Conservation (phyloP, 2,329 filamentous ascomycete genomes). For the Calonectria pauciramosa region DNA sequence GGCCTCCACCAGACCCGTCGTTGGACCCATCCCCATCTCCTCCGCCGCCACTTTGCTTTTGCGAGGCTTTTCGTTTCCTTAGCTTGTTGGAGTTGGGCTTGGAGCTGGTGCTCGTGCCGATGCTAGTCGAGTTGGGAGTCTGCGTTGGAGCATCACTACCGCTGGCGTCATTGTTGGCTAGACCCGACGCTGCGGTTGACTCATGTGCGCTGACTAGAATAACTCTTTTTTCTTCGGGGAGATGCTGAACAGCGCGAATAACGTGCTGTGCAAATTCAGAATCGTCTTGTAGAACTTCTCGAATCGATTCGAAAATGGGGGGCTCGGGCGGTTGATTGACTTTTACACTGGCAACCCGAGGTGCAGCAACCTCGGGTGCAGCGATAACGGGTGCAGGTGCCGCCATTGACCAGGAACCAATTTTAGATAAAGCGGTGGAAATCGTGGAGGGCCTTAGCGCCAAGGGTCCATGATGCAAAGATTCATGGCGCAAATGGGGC, state of each 20-base stretch:
- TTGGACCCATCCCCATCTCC: not conserved
- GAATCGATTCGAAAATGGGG: not conserved
- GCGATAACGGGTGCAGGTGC: not conserved
- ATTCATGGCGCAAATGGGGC: not conserved
- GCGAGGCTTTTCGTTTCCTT: not conserved
- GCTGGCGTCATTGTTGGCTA: not conserved
- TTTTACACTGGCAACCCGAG: not conserved
- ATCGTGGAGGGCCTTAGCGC: not conserved
- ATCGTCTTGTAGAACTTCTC: not conserved
- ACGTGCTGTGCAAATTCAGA: not conserved
- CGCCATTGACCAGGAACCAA: not conserved
- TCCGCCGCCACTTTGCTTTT: not conserved
- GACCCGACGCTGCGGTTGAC: not conserved
- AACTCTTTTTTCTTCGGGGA: not conserved
- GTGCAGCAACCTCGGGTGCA: not conserved
- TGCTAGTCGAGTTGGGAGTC: not conserved
- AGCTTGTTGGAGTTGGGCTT: not conserved
- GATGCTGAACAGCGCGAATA: not conserved
- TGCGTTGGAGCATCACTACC: not conserved
- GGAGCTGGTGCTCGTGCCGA: not conserved
- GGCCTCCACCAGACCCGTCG: not conserved
- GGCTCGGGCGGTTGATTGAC: not conserved
- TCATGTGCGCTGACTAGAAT: not conserved
- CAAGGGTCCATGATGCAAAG: not conserved
- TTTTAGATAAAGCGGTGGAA: not conserved